Evolutionary conservation across 2,329 filamentous ascomycete genomes (phyloP).

Genomic region (Penicillium sp.): DNA sequence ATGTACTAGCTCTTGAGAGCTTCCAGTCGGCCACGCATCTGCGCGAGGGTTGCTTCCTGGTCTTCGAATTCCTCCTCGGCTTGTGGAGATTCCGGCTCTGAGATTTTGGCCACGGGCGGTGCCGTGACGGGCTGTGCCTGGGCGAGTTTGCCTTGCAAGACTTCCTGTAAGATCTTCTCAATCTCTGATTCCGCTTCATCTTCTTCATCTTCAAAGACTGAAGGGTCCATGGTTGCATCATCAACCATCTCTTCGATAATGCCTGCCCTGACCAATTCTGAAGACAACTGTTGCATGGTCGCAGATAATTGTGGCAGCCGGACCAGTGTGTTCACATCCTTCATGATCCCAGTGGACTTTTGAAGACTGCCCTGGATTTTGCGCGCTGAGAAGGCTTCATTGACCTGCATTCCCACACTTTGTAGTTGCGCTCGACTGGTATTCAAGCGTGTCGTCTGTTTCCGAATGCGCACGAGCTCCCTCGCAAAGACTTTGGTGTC

Average conservation of each 20-base stretch:
- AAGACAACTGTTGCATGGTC: conserved; percentile 84
- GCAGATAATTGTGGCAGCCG: conserved; percentile 79
- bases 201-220: conserved; percentile 67
- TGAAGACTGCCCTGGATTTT: conserved; percentile 93
- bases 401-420: conserved; percentile 95
- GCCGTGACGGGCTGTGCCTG: conserved; percentile 57
- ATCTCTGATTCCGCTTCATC: conserved; percentile 82
- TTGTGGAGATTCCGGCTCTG: conserved; percentile 39
- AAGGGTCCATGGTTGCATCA: conserved; percentile 73
- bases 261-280: conserved; percentile 88
- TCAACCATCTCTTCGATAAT: conserved; percentile 98
- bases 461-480: conserved; percentile 80
- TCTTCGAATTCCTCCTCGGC: conserved; percentile 75
- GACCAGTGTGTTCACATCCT: conserved; percentile 86
- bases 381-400: conserved; percentile 89
- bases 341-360: conserved; percentile 89
- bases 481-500: conserved; percentile 86
- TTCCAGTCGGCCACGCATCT: conserved; percentile 90
- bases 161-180: conserved; percentile 87
- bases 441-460: conserved; percentile 68
- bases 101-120: conserved; percentile 46
- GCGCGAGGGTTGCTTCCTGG: conserved; percentile 83
- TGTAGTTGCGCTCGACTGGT: conserved; percentile 90
- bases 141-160: conserved; percentile 77
- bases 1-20: conserved; percentile 76